Evolutionary conservation across 306 rosid species (phyloP), one percentile per base, ranked within the genome.

Genomic region (Fragaria ananassa): DNA sequence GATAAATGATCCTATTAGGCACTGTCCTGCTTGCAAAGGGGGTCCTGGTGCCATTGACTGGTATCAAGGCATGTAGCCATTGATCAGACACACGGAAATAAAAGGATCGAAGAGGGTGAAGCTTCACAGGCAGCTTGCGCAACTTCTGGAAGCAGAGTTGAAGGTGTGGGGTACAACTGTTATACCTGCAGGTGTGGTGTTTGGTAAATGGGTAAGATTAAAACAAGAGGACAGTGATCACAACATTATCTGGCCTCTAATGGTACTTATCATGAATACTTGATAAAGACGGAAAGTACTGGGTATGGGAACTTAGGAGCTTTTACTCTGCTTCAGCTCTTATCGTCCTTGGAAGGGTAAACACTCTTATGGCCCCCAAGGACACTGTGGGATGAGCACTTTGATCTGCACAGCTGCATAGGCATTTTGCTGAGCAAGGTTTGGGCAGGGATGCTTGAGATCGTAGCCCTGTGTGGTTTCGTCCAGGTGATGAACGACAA

Each of bases 381-480:
- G 98, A 80, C 98, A 93, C 73, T 86, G 97, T 58, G 97, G 98
- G 83, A 79, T 91, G 88, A 93, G 98, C 83, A 60, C 87, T 76
- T 76, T 93, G 81, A 88, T 91, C 44, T 63, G 98, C 88, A 66
- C 96, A 90, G 57, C 84, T 91, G 68, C 85, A 93, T 83, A 89
- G 89, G 74, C 89, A 88, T 88, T 93, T 91, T 80, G 21, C 71
- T 2, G 93, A 78, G 13, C 87, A 93, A 82, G 87, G 97, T 81
- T 85, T 91, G 5, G 88, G 89, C 76, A 88, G 75, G 78, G 80
- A 88, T 61, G 80, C 92, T 60, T 93, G 98, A 97, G 82, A 79
- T 73, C 72, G 31, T 19, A 17, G 64, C 27, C 93, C 76, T 45
- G 41, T 13, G 47, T 58, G 84, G 25, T 86, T 72, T 83, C 76